These are phyloP conservation scores for Suhomyces xylopsoci DNA, from an alignment of 805 yeast genomes.

Conservation along the genomic window DNA sequence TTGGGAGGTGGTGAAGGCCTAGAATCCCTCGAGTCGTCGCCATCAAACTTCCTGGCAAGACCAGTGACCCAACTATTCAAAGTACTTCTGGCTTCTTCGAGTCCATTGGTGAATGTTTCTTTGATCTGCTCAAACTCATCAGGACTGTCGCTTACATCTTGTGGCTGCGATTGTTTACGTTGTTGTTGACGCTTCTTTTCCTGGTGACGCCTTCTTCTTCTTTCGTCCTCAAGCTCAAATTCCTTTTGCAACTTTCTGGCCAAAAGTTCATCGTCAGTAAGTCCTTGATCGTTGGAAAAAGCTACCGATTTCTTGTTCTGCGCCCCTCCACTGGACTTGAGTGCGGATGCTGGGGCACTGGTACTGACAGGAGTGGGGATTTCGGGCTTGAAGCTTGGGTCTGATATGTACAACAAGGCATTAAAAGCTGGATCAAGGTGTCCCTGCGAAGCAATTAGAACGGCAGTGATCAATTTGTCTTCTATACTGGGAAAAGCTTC, in stretches of 20 bases:
- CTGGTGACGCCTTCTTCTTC: conserved; percentile 26
- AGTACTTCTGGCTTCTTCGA: conserved; percentile 75
- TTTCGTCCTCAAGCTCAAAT: conserved; percentile 43
- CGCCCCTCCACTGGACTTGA: conserved; percentile 4
- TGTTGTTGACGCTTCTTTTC: conserved; percentile 10
- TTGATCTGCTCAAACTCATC: conserved; percentile 64
- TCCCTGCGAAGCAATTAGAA: conserved; percentile 82
- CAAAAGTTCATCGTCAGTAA: conserved; percentile 68
- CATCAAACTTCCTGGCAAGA: conserved; percentile 50
- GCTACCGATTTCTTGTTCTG: neutral
- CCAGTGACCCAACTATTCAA: conserved; percentile 79
- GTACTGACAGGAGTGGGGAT: conserved; percentile 33
- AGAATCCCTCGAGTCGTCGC: conserved; percentile 15
- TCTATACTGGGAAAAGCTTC: conserved; percentile 88
- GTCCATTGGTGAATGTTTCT: conserved; percentile 66
- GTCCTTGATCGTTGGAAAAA: conserved; percentile 9
- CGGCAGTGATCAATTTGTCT: conserved; percentile 66
- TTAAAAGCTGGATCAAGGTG: conserved; percentile 81
- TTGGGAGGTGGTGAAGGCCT: conserved; percentile 9
- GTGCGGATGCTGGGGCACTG: conserved; percentile 23
- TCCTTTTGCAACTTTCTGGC: conserved; percentile 79
- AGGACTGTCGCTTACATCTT: conserved; percentile 40
- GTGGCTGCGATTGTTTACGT: conserved; percentile 7
- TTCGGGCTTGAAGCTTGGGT: conserved; percentile 60
- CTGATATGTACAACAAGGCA: conserved; percentile 77